Evolutionary conservation across 75 land plant genomes (phyloP).

Genomic region (Chamaecyparis obtusa): DNA sequence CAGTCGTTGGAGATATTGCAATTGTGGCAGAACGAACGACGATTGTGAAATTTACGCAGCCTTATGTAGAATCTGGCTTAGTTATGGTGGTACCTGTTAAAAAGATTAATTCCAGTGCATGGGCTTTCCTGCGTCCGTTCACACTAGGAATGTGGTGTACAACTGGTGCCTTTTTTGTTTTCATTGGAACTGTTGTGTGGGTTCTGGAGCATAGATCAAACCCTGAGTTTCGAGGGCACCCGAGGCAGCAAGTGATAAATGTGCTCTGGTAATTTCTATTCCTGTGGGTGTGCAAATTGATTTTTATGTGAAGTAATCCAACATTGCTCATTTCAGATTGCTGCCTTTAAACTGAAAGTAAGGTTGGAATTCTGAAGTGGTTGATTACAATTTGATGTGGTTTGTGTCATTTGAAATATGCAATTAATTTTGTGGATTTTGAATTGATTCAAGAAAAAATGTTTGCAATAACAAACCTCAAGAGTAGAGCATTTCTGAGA

Average conservation of each 20-base stretch:
- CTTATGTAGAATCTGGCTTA: slow-evolving; percentile 34
- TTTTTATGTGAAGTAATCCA: not conserved
- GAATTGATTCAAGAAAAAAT: not conserved
- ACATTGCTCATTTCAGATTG: not conserved
- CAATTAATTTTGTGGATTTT: not conserved
- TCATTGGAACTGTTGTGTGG: slow-evolving; percentile 50
- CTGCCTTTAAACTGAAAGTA: not conserved
- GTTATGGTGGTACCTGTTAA: slow-evolving; percentile 22
- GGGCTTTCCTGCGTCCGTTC: slow-evolving; percentile 50
- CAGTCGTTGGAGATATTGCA: slow-evolving; percentile 39
- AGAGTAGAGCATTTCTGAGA: not conserved
- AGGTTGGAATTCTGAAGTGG: not conserved
- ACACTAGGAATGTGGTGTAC: slow-evolving; percentile 43
- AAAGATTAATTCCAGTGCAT: slow-evolving; percentile 22
- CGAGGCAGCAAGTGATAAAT: slow-evolving; percentile 25
- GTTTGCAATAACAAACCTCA: no score
- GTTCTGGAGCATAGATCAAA: slow-evolving; percentile 42
- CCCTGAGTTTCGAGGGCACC: slow-evolving; percentile 39
- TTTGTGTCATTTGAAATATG: not conserved
- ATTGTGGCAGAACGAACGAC: slow-evolving; percentile 32
- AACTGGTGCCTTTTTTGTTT: slow-evolving; percentile 30
- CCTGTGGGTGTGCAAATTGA: not conserved
- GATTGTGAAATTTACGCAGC: slow-evolving; percentile 51
- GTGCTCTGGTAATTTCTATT: slow-evolving; percentile 24
- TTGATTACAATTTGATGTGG: not conserved